Evolutionary conservation across 2,329 filamentous ascomycete genomes (phyloP).

Genomic region (Blumeria hordei): DNA sequence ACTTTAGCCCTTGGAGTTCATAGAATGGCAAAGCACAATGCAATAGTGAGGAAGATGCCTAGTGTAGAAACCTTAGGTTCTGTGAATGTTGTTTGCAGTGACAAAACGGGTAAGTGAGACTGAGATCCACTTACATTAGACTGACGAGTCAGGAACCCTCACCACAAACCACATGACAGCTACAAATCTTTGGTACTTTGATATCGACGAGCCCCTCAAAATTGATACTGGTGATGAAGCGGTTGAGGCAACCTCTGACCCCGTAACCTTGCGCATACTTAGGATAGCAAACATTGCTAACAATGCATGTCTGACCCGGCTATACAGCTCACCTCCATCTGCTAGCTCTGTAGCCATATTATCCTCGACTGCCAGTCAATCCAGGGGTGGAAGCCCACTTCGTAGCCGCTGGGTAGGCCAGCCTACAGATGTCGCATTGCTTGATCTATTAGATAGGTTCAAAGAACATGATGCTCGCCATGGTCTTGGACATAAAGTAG

Average conservation of each 20-base stretch:
- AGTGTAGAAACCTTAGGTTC: constrained; percentile 94
- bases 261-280: constrained; percentile 56
- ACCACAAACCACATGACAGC: constrained; percentile 98
- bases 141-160: constrained; percentile 39
- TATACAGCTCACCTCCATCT: constrained; percentile 44
- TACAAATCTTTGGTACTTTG: constrained; percentile 90
- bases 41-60: constrained; percentile 84
- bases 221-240: constrained; percentile 28
- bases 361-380: constrained; percentile 42
- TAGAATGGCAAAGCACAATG: constrained; percentile 84
- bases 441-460: constrained; percentile 77
- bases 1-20: constrained; percentile 86
- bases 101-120: constrained; percentile 52
- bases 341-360: constrained; percentile 53
- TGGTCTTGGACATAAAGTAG: constrained; percentile 55
- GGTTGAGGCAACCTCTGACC: constrained; percentile 34
- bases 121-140: not conserved
- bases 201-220: constrained; percentile 26
- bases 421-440: constrained; percentile 89
- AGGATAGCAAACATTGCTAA: constrained; percentile 93
- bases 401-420: constrained; percentile 91
- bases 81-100: constrained; percentile 98
- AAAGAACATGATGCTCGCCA: constrained; percentile 80
- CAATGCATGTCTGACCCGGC: constrained; percentile 59
- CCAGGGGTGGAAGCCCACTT: constrained; percentile 20